Base-by-base conservation (phyloP, 1,139 yeast genomes). In the Yamadazyma blattariae region DNA sequence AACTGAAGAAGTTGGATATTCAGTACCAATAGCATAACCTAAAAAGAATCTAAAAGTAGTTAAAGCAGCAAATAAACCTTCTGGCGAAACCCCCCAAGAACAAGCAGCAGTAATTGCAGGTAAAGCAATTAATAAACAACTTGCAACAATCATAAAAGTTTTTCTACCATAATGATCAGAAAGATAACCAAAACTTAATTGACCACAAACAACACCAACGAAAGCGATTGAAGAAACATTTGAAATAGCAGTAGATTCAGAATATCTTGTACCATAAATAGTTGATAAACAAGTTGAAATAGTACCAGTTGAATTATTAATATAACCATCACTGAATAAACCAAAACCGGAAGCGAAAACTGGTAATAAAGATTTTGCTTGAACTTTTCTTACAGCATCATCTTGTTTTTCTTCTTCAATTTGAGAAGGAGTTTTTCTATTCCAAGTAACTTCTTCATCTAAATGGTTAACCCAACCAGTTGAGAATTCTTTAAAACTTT, bases 311-410 rank as follows among this genome's bases (percentile, higher is more conserved):
- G 92, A 79, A 61, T 84, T 84, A 59, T 88, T 88, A 45, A 87
- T 84, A 54, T 88, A 88, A 40, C 97, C 96, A 59, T 89, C 97
- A 19, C 92, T 81, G 56, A 89, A 87, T 35, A 89, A 68, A 37
- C 96, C 96, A 1, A 96, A 92, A 45, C 97, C 97, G 1, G 96
- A 80, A 15, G 89, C 81, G 45, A 86, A 72, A 30, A 90, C 85
- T 7, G 95, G 85, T 86, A 94, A 77, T 33, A 64, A 54, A 35
- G 52, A 59, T 27, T 53, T 61, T 39, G 48, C 41, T 34, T 51
- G 46, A n/a, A 63, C 66, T 33, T 57, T 51, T 24, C 24, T 30
- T 8, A 37, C 42, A 20, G 31, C 33, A 11, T 35, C 33, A n/a
- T 34, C 45, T 25, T 39, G 39, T 26, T 49, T 49, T n/a, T 38